Base-by-base conservation (phyloP, 2,329 filamentous ascomycete genomes). In the Clarireedia monteithiana region DNA sequence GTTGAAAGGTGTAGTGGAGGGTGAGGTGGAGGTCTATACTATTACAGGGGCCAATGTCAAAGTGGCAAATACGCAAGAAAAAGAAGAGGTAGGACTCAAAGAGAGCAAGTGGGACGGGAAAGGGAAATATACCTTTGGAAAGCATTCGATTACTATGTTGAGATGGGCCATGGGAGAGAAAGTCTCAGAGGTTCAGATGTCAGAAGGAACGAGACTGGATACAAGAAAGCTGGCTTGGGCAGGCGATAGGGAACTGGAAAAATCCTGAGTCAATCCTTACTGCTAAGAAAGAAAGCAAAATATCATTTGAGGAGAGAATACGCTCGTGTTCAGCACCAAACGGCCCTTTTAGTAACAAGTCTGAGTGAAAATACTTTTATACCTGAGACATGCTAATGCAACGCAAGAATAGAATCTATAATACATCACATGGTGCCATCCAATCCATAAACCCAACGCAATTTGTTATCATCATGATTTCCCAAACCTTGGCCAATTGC, bases 61-160 rank as follows among this genome's bases (percentile, higher is more conserved):
- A 15, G 79, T 79, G 17, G 79, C 78, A 5, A 91, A 91, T 66
- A 83, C 78, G 40, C 80, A 77, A 4, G 79, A 75, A 3, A 79
- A 81, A 62, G 74, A 88, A 65, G 79, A 83, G 55, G 85, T 90
- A 12, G 74, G 73, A 1, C 73, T 88, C 55, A 67, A 75, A 56
- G 81, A 86, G 69, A 78, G 74, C 7, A 79, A 72, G 45, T 90
- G 86, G 86, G 75, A 84, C 66, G 83, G 79, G 0, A 70, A 79
- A 66, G 84, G 81, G 1, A 69, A 72, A 45, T 90, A 81, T 65
- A 78, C 72, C 2, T 91, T 91, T 70, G 75, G 77, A 1, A 89
- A 83, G 73, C 81, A 86, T 67, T 88, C 85, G 2, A 76, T 91
- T 48, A 89, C 84, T 2, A 71, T 91, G 70, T 68, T 91, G 63